Evolutionary conservation across 129 eudicot genomes (phyloP), one percentile per base, ranked within the genome.

Genomic region (Rutidosis leptorrhynchoides): DNA sequence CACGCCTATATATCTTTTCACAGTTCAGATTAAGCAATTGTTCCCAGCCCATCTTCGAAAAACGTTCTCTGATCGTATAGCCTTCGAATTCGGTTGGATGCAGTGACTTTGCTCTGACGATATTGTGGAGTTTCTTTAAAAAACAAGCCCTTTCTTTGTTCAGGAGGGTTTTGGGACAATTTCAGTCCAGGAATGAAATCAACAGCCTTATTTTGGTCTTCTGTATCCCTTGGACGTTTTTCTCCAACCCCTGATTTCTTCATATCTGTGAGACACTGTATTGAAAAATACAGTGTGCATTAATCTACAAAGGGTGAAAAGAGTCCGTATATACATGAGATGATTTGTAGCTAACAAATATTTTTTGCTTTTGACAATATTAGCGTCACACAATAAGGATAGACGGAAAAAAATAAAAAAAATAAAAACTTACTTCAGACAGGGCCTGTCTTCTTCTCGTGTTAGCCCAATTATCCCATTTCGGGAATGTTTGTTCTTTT

Each of bases 11-110:
- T 17, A 57, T 57, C 62, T 26, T 57, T 7, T 57, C 62, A 23
- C 62, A 57, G 5, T 6, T 24, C 17, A 57, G 7, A 26, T 25
- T 57, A 57, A 57, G 62, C 62, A 57, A 57, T 17, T 26, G n/a
- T 26, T 57, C 35, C 62, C 62, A 57, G 1, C 62, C 62, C 62
- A 57, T 57, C 28, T 14, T 26, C 35, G 24, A 1, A 57, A 57
- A 57, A 15, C 62, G 21, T 57, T 57, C 62, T 26, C 32, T 57
- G 37, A 57, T 57, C 19, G 62, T 57, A 26, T 57, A 57, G 26
- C 62, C 62, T 15, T 57, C 62, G 6, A 57, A 57, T 24, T 57
- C 37, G 10, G 62, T 57, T 1, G 62, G 62, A 25, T 56, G 43
- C 43, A 35, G 10, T 35, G 43, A 35, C 43, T 35, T 35, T 7